Evolutionary conservation across 192 early-diverging fungal species (phyloP).

Genomic region (Ambispora gerdemannii): DNA sequence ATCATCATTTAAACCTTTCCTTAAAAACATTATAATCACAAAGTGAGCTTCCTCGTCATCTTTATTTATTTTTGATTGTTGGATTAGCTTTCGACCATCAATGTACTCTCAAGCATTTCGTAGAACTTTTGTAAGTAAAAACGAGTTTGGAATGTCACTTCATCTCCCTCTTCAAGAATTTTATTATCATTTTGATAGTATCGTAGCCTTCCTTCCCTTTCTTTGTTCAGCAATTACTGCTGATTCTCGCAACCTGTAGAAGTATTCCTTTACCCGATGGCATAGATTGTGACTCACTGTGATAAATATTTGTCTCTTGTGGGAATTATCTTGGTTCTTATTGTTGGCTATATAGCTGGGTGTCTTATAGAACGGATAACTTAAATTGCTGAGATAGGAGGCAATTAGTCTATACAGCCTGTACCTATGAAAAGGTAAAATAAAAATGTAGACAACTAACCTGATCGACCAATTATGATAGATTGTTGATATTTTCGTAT

Average conservation of each 20-base stretch:
- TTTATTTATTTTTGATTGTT: no score
- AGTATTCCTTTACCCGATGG: no score
- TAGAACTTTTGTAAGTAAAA: neutral
- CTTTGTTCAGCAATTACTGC: neutral
- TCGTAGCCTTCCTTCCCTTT: no score
- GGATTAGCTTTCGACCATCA: neutral
- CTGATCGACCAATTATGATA: neutral
- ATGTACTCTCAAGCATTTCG: neutral
- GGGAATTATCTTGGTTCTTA: no score
- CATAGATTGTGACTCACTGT: neutral
- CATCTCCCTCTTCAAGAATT: neutral
- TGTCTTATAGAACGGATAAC: neutral
- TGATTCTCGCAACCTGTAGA: no score
- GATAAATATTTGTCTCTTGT: neutral
- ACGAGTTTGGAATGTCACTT: constrained; percentile 6
- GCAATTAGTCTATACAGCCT: neutral
- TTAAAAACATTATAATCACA: neutral
- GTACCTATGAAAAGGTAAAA: no score
- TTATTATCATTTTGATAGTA: neutral
- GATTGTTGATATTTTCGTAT: no score
- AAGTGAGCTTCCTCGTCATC: no score
- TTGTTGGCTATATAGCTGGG: no score
- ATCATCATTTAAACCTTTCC: neutral
- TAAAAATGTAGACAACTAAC: neutral
- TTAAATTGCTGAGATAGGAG: neutral